phyloP scores from a whole-genome alignment of 2,329 filamentous ascomycete genomes.

The Trichoderma afroharzianum region DNA sequence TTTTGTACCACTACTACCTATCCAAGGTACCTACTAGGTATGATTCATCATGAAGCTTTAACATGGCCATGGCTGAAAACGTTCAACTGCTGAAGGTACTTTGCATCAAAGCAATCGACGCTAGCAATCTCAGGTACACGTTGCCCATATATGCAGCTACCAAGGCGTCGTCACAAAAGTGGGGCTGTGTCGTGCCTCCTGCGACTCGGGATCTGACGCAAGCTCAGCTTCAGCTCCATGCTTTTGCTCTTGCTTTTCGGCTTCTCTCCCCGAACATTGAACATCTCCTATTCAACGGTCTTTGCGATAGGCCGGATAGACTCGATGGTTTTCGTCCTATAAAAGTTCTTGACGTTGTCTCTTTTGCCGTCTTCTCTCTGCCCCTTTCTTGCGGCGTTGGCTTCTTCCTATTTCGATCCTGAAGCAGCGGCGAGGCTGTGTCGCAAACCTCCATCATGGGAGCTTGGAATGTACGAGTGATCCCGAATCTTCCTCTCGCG shows the following conservation, averaged over 20 bases:
- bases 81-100: background rate
- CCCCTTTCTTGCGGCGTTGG: background rate
- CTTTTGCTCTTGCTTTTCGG: background rate
- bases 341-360: background rate
- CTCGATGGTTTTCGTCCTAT: background rate
- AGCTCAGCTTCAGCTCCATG: conserved; percentile 16
- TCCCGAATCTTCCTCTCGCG: background rate
- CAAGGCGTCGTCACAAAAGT: background rate
- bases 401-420: background rate
- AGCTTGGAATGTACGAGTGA: conserved; percentile 38
- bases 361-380: background rate
- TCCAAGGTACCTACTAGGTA: too few species aligned
- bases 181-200: background rate
- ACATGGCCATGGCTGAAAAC: background rate
- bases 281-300: background rate
- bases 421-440: conserved; percentile 14
- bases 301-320: background rate
- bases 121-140: background rate
- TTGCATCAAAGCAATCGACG: background rate
- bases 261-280: background rate
- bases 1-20: background rate
- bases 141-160: background rate
- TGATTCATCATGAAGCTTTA: background rate
- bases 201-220: conserved; percentile 16
- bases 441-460: conserved; percentile 32